Base-by-base conservation (phyloP, 73 alveolate genomes). In the Breviolum minutum region DNA sequence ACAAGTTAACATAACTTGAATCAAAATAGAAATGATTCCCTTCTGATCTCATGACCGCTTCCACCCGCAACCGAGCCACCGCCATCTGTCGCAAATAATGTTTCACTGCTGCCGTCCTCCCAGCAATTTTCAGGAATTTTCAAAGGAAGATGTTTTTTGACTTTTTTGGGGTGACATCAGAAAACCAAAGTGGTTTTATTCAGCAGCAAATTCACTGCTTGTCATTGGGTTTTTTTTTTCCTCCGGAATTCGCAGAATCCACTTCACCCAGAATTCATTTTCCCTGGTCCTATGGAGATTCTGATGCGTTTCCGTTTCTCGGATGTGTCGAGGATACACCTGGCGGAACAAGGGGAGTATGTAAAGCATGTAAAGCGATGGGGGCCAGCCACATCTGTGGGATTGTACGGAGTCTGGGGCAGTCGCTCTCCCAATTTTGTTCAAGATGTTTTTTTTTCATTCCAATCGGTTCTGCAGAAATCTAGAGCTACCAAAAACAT, bases 221-320 rank as follows among this genome's bases (percentile, higher is more conserved):
- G n/a, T n/a, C n/a, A n/a, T n/a, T n/a, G n/a, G n/a, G n/a, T n/a
- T n/a, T n/a, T n/a, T n/a, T n/a, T n/a, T n/a, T n/a, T n/a, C n/a
- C n/a, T n/a, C n/a, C n/a, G n/a, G n/a, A n/a, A n/a, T n/a, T n/a
- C n/a, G n/a, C n/a, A n/a, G 54, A 40, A 40, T 3, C 3, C 54
- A 40, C 54, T 40, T 40, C 54, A 40, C 5, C 54, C 54, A 40
- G 54, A 40, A 40, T 40, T 40, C 54, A 40, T 40, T 40, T 40
- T 40, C 77, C 77, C 77, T 68, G n/a, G 14, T 73, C 98, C 98
- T 92, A 90, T 92, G 98, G 60, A 92, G 77, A 30, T 92, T 88
- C 98, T 92, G 98, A 74, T 92, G 98, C 60, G 91, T 92, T 80
- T 92, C 98, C 20, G 98, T 92, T 84, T 92, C 98, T 17, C 98